Evolutionary conservation across 192 early-diverging fungal species (phyloP), one percentile per base, ranked within the genome.

Genomic region (Spizellomyces punctatus): DNA sequence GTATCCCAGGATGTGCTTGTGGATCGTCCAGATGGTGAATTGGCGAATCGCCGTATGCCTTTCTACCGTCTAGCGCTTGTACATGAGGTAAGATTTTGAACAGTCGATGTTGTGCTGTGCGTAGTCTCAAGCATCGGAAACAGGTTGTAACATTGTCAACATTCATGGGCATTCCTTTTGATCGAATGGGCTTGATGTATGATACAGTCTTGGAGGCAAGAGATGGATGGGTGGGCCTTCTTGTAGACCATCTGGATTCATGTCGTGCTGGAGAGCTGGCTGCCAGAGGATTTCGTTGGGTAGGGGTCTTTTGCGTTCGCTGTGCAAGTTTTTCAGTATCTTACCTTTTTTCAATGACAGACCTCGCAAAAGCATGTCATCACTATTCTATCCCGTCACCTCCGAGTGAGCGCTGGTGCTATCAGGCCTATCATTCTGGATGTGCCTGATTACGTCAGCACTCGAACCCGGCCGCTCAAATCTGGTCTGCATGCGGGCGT

Each of bases 221-320:
- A 9, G 19, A 60, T 14, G 68, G 68, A 10, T 64, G 46, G 58
- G 58, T 70, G 12, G 58, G 19, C 5, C 68, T 70, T 12, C 4
- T 70, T 10, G 68, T 70, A 43, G 68, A 70, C 41, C 58, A 19
- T 9, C 9, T 60, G 44, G 42, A 60, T n/a, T 12, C 44, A n/a
- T n/a, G 10, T 0, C 68, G 68, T 14, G 58, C 43, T 14, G 21
- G 14, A 19, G n/a, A 62, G 19, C 46, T 70, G 5, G 44, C 22
- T 6, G 56, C 68, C n/a, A 70, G 47, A 46, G 68, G 68, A 12
- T 70, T 63, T 46, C 68, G 68, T 9, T 67, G 66, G 66, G 27
- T 36, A 36, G 27, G 27, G 27, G 27, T 27, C 19, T 22, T 12
- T 61, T 2, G 2, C 16, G 59, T 22, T 19, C 4, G 17, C 59